Evolutionary conservation across 2,329 filamentous ascomycete genomes (phyloP), one percentile per base, ranked within the genome.

Genomic region (Phaeoacremonium minimum): DNA sequence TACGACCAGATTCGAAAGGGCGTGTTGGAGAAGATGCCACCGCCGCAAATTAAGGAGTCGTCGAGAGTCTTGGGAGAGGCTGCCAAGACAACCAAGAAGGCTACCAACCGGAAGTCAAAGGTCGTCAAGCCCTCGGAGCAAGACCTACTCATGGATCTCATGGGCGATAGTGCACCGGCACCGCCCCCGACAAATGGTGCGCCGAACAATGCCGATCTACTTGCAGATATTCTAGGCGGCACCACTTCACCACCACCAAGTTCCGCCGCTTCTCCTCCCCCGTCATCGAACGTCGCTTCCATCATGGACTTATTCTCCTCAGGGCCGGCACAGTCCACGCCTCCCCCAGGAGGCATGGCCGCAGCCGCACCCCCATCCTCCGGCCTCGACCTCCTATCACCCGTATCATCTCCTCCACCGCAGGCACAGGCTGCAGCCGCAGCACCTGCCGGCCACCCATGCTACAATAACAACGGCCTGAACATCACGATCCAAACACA

Each of bases 21-120:
- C 40, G 93, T 98, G 4, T 69, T 98, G 9, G 93, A 98, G 64
- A 94, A 93, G 60, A 98, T 98, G 94, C 93, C 93, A 7, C 80
- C 93, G 2, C 93, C 93, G 7, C 91, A 97, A 60, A 97, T 98
- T 53, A 88, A 91, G 47, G 93, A 98, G 58, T 88, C 95, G 58
- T 91, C 93, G 37, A 77, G 91, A 42, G 90, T 96, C 4, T 71
- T 98, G 14, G 90, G 90, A 30, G 85, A 91, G 52, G 83, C 88
- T 6, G 43, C 57, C 19, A 60, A 61, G 41, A 82, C 81, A 59
- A 77, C 83, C 50, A 71, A 77, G 58, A 80, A 83, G 53, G 69
- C 77, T 33, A 73, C 79, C 41, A 87, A 85, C 56, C 80, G 88
- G 49, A 87, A 83, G 57, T 80, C 83, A 40, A 90, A 84, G 63